These are phyloP conservation scores for Cladobotryum protrusum DNA, from an alignment of 2,329 filamentous ascomycete genomes.

Conservation along the genomic window DNA sequence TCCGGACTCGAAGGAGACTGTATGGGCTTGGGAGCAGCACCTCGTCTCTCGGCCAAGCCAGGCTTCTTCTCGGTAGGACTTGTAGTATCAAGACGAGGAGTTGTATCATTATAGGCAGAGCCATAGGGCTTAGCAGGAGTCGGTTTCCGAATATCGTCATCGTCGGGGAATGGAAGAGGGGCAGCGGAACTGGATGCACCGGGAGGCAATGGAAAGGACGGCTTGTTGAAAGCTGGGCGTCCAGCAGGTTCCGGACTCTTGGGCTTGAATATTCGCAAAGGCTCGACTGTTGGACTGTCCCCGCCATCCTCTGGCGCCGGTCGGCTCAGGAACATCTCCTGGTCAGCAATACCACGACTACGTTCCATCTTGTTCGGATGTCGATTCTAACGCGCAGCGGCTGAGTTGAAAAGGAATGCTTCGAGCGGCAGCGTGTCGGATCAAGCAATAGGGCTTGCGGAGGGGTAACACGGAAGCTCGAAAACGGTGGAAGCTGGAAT, in stretches of 20 bases:
- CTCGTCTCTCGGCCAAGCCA: conserved; percentile 72
- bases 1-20: conserved; percentile 77
- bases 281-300: conserved; percentile 75
- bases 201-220: conserved; percentile 57
- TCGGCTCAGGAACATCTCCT: conserved; percentile 74
- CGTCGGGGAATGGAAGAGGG: conserved; percentile 66
- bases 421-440: too few species aligned
- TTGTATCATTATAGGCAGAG: conserved; percentile 42
- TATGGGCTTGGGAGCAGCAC: conserved; percentile 73
- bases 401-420: background rate
- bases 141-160: conserved; percentile 50
- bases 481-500: too few species aligned
- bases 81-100: conserved; percentile 46
- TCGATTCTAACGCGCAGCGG: background rate
- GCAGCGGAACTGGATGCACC: conserved; percentile 65
- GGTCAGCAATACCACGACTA: conserved; percentile 62
- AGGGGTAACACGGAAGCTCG: too few species aligned
- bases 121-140: conserved; percentile 40
- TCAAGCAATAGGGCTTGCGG: too few species aligned
- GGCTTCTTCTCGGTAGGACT: conserved; percentile 53
- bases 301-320: conserved; percentile 46
- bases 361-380: conserved; percentile 38
- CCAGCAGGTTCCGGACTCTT: conserved; percentile 55
- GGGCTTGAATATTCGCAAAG: conserved; percentile 78
- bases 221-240: conserved; percentile 41